Percentiles rank a stretch among this genome's conserved stretches.
Conservation (phyloP, 305 asterid species). For the Fraxinus sp. region DNA sequence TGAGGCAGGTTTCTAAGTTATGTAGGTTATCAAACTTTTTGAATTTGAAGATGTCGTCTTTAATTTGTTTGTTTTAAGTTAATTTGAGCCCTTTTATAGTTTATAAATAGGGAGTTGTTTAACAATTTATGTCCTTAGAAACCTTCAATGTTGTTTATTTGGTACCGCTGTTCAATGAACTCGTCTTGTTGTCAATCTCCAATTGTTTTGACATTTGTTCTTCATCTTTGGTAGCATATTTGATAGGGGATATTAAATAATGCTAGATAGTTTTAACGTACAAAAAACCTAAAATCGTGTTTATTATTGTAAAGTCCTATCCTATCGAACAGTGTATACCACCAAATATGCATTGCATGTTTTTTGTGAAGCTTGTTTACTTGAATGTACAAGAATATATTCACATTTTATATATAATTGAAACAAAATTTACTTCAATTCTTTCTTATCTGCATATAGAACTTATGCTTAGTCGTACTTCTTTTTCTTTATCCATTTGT, state of each 20-base stretch:
- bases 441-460: neutral
- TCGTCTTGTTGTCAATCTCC: neutral
- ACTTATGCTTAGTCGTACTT: neutral
- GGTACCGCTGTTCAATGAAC: neutral
- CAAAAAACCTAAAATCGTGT: neutral
- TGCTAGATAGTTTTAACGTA: neutral
- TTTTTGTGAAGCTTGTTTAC: neutral
- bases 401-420: neutral
- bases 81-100: neutral
- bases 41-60: neutral
- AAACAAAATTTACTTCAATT: neutral
- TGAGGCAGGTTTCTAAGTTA: constrained; percentile 8
- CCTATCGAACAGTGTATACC: neutral
- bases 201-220: neutral
- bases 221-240: neutral
- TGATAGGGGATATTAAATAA: neutral
- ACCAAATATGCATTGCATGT: neutral
- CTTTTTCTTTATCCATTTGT: neutral
- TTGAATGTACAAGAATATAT: neutral
- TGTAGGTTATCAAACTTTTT: neutral
- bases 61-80: neutral
- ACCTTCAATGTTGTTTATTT: neutral
- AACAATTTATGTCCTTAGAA: neutral
- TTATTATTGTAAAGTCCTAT: neutral
- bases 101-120: neutral